Conservation (phyloP, 2,329 filamentous ascomycete genomes). For the Fusarium dlaminii region DNA sequence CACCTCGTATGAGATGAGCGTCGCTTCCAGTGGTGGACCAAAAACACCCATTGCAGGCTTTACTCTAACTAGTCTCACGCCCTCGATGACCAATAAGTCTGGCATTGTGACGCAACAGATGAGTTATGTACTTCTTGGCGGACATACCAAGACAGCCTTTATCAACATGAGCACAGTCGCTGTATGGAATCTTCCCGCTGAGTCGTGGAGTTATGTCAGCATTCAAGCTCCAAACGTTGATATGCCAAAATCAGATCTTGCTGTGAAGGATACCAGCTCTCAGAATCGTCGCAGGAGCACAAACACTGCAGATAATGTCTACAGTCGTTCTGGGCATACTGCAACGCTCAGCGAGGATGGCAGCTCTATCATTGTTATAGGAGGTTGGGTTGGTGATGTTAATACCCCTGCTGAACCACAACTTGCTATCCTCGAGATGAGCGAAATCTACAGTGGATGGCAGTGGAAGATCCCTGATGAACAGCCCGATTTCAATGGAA, state of each 20-base stretch:
- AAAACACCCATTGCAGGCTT: constrained; percentile 89
- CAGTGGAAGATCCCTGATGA: constrained; percentile 71
- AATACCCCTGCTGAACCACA: constrained; percentile 82
- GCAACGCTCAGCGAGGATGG: constrained; percentile 84
- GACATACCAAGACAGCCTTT: constrained; percentile 84
- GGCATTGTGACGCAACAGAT: constrained; percentile 76
- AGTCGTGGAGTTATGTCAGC: constrained; percentile 83
- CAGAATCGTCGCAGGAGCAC: constrained; percentile 16
- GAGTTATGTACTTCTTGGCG: constrained; percentile 83
- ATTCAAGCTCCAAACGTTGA: constrained; percentile 59
- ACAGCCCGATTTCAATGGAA: constrained; percentile 56
- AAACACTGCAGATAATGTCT: constrained; percentile 59
- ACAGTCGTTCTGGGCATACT: constrained; percentile 89
- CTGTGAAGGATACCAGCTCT: constrained; percentile 50
- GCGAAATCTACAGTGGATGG: constrained; percentile 79
- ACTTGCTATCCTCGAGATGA: constrained; percentile 79
- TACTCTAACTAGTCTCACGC: constrained; percentile 77
- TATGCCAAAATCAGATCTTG: constrained; percentile 63
- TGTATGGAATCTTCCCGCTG: constrained; percentile 85
- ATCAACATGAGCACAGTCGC: constrained; percentile 95
- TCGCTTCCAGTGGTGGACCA: constrained; percentile 62
- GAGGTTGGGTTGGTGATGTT: constrained; percentile 91
- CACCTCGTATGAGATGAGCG: constrained; percentile 48
- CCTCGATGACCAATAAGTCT: constrained; percentile 74
- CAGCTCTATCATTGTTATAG: constrained; percentile 78